These are phyloP conservation scores for Hysterium pulicare DNA, from an alignment of 2,329 filamentous ascomycete species.

Conservation along the genomic window DNA sequence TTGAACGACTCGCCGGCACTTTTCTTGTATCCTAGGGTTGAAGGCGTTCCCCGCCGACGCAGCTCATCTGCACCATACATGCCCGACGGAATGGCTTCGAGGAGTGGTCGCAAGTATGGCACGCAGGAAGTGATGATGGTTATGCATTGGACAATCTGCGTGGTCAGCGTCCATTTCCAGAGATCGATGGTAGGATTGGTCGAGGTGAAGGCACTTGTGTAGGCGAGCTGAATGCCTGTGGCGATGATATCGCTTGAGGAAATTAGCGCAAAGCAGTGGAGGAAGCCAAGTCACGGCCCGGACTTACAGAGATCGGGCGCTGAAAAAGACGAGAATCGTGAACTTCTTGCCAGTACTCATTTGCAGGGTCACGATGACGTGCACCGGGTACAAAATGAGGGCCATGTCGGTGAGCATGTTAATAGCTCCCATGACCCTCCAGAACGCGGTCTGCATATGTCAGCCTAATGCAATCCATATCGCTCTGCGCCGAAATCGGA, in stretches of 20 bases:
- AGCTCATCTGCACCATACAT: slow-evolving; percentile 32
- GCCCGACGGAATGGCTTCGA: slow-evolving; percentile 31
- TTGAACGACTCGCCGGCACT: not conserved
- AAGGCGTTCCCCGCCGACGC: slow-evolving; percentile 27
- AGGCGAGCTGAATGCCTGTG: slow-evolving; percentile 30
- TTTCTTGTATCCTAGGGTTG: slow-evolving; percentile 20
- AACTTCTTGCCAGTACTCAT: slow-evolving; percentile 33
- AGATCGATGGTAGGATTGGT: slow-evolving; percentile 24
- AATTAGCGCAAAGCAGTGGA: slow-evolving; percentile 1
- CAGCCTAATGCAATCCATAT: not conserved
- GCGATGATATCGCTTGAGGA: slow-evolving; percentile 30
- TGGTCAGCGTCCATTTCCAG: slow-evolving; percentile 34
- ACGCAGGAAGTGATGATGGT: slow-evolving; percentile 35
- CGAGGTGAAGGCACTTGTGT: slow-evolving; percentile 24
- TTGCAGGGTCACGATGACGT: slow-evolving; percentile 33
- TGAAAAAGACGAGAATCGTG: slow-evolving; percentile 33
- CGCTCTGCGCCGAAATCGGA: not conserved
- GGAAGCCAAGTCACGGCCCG: not conserved
- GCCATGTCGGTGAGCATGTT: slow-evolving; percentile 35
- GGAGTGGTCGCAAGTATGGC: slow-evolving; percentile 33
- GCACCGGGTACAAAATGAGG: slow-evolving; percentile 30
- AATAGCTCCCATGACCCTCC: slow-evolving; percentile 26
- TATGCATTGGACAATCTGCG: slow-evolving; percentile 33
- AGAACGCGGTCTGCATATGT: slow-evolving; percentile 24
- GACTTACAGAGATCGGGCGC: slow-evolving; percentile 27